Evolutionary conservation across 441 rosid genomes (phyloP).

Genomic region (Raphanus hybrid): DNA sequence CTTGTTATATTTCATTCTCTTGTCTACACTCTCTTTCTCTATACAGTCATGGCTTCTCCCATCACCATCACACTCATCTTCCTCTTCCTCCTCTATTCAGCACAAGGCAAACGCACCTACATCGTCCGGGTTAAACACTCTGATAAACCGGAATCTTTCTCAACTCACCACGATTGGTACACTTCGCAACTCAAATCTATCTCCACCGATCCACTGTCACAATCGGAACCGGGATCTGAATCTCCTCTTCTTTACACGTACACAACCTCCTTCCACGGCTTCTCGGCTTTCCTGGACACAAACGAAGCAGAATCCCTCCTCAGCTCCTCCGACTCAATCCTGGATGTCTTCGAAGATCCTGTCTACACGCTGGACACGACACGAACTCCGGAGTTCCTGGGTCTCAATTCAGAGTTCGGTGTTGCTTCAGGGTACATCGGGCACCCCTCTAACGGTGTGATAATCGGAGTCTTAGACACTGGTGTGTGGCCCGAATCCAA

Average conservation of each 20-base stretch:
- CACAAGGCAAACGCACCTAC: constrained; percentile 57
- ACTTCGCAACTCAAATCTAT: constrained; percentile 54
- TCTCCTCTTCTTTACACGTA: constrained; percentile 71
- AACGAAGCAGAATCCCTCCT: constrained; percentile 58
- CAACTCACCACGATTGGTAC: constrained; percentile 81
- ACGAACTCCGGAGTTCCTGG: constrained; percentile 74
- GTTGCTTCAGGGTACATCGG: constrained; percentile 50
- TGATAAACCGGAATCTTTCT: constrained; percentile 57
- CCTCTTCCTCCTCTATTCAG: constrained; percentile 27
- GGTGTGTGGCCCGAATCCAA: constrained; percentile 94
- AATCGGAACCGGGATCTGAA: constrained; percentile 28
- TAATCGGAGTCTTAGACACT: constrained; percentile 82
- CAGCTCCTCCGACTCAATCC: constrained; percentile 53
- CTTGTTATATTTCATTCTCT: constrained; percentile 20
- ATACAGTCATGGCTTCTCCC: constrained; percentile 47
- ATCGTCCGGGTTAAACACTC: constrained; percentile 72
- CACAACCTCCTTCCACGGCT: constrained; percentile 73
- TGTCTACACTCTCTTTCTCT: constrained; percentile 20
- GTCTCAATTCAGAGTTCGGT: constrained; percentile 60
- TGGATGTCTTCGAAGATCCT: constrained; percentile 76
- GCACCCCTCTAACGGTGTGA: constrained; percentile 54
- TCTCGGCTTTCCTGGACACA: constrained; percentile 68
- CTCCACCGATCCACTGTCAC: constrained; percentile 35
- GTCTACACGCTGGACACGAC: constrained; percentile 81
- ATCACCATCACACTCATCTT: constrained; percentile 30